Evolutionary conservation across 495 filamentous ascomycete species (phyloP), one percentile per base, ranked within the genome.

Genomic region (Daldinia grandis): DNA sequence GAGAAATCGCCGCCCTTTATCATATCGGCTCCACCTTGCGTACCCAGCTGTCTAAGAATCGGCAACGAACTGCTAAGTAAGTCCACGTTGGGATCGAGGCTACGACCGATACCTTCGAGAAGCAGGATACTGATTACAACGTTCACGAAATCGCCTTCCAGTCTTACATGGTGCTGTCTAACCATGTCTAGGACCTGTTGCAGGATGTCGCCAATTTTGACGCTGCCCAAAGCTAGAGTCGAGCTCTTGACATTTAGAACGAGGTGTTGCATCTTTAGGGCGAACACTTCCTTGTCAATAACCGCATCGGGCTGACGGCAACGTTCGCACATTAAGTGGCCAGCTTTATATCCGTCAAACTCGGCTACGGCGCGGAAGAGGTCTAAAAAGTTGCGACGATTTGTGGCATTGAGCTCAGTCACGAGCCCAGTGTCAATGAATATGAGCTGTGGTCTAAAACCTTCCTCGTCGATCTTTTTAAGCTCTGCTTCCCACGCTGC

Each of bases 401-500:
- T 98, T 1, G 76, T 87, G 0, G 87, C 88, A 74, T 97, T 97
- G 5, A 99, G 87, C 73, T 98, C 91, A 1, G 95, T 99, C 9
- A 98, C 95, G 7, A 99, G 89, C 8, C 96, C 96, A 0, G 96
- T 95, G 75, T 99, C 96, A 68, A 99, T 98, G 83, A 99, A 98
- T 58, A 98, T 92, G 17, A 99, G 81, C 73, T 98, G 96, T 0
- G 96, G 96, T 4, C 95, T 87, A 80, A 93, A 99, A 0, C 94
- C 94, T 77, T 97, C 96, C 21, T 83, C 78, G 71, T 97, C 95
- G n/a, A 99, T 89, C 68, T 91, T 83, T 6, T 83, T 79, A 17
- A 99, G 86, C 72, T 92, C 90, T 1, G 81, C 83, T 40, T 80
- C 79, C 96, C 96, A 99, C 7, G 85, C 86, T 40, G 78, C 71